phyloP scores from a whole-genome alignment of 208 protist species.

The Leishmania arabica region DNA sequence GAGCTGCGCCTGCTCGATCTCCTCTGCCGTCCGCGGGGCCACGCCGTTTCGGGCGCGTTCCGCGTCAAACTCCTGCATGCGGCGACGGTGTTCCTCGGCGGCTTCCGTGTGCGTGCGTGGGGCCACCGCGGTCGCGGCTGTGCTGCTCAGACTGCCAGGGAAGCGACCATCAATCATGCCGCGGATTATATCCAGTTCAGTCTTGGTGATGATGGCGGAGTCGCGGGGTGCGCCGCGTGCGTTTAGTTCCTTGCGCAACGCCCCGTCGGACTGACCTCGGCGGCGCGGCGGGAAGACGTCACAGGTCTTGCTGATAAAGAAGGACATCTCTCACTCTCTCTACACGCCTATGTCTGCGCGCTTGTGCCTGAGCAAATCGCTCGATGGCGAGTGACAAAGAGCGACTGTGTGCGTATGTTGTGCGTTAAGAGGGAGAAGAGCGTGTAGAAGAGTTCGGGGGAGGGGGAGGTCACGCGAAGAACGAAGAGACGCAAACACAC shows the following conservation, averaged over 20 bases:
- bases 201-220: conserved; percentile 80
- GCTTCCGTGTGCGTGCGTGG: conserved; percentile 23
- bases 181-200: conserved; percentile 81
- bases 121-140: conserved; percentile 9
- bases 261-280: conserved; percentile 68
- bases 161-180: conserved; percentile 64
- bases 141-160: conserved; percentile 9
- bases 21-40: conserved; percentile 66
- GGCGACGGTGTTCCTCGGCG: conserved; percentile 69
- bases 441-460: not conserved
- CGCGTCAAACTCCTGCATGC: conserved; percentile 86
- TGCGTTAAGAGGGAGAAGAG: not conserved
- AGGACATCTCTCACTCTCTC: conserved; percentile 19
- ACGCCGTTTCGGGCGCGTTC: conserved; percentile 49
- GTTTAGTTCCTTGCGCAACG: conserved; percentile 79
- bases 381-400: not conserved
- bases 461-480: not conserved
- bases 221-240: conserved; percentile 70
- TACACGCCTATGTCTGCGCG: not conserved
- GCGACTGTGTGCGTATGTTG: not conserved
- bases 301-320: conserved; percentile 41
- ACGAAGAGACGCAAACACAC: not conserved
- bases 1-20: conserved; percentile 80
- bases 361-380: not conserved
- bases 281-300: conserved; percentile 80